Percentiles rank a stretch among this genome's conserved stretches.
Conservation (phyloP, 164 flowering plant genomes). For the Nelumbo lutea region DNA sequence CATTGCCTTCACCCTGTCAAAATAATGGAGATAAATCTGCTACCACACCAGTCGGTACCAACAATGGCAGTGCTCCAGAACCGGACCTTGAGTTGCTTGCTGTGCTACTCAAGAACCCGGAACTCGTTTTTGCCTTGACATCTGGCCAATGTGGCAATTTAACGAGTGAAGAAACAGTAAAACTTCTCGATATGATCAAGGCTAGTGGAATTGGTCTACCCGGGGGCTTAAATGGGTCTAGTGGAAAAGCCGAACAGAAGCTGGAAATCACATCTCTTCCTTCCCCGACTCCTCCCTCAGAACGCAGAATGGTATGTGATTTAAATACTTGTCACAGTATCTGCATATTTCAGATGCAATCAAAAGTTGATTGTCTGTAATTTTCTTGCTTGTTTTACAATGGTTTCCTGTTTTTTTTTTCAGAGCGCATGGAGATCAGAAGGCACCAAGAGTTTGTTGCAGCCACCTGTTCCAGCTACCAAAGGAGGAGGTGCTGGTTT, state of each 20-base stretch:
- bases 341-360: background rate
- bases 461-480: constrained; percentile 23
- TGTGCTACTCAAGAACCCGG: constrained; percentile 83
- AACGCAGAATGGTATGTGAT: constrained; percentile 74
- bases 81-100: constrained; percentile 93
- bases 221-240: constrained; percentile 25
- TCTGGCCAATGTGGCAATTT: constrained; percentile 71
- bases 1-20: constrained; percentile 13
- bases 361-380: background rate
- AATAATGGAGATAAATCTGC: background rate
- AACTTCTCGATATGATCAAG: constrained; percentile 80
- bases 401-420: constrained; percentile 10
- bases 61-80: constrained; percentile 21
- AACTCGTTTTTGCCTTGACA: constrained; percentile 79
- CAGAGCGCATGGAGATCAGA: constrained; percentile 65
- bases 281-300: constrained; percentile 81
- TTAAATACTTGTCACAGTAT: background rate
- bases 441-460: constrained; percentile 31
- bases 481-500: constrained; percentile 9
- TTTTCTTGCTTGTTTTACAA: background rate
- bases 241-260: constrained; percentile 25
- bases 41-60: constrained; percentile 8
- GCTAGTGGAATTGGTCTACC: constrained; percentile 33
- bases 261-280: constrained; percentile 66
- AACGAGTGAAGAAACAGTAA: constrained; percentile 57